Conservation (phyloP, 306 rosid genomes). For the Vigna reflexopilosa region DNA sequence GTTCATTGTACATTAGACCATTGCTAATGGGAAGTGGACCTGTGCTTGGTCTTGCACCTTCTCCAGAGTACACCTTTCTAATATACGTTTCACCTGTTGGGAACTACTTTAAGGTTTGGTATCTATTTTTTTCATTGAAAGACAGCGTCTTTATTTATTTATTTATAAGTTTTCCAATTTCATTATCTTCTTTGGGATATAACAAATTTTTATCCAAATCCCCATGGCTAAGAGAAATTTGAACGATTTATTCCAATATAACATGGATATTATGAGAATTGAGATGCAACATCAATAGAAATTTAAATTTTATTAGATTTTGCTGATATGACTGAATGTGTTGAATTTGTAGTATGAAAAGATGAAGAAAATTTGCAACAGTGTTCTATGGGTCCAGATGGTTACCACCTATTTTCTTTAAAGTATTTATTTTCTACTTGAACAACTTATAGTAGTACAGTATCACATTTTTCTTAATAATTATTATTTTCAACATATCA, state of each 20-base stretch:
- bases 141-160: constrained; percentile 9
- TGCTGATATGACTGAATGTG: constrained; percentile 9
- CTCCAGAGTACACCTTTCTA: constrained; percentile 95
- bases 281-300: constrained; percentile 12
- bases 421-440: background rate
- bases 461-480: background rate
- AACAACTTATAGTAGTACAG: background rate
- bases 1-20: constrained; percentile 94
- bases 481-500: constrained; percentile 22
- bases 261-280: constrained; percentile 14
- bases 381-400: background rate
- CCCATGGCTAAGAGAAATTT: background rate
- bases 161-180: constrained; percentile 21
- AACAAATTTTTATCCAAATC: constrained; percentile 20
- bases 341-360: constrained; percentile 15
- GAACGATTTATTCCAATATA: constrained; percentile 14
- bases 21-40: constrained; percentile 97
- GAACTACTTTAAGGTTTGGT: constrained; percentile 89
- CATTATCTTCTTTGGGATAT: constrained; percentile 13
- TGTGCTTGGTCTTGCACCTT: constrained; percentile 95
- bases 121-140: constrained; percentile 3
- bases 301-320: constrained; percentile 1
- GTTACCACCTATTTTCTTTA: too few species aligned
- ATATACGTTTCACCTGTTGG: constrained; percentile 98
- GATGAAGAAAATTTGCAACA: constrained; percentile 11